Evolutionary conservation across 2,329 filamentous ascomycete species (phyloP), one percentile per base, ranked within the genome.

Genomic region (Aspergillus japonicus): DNA sequence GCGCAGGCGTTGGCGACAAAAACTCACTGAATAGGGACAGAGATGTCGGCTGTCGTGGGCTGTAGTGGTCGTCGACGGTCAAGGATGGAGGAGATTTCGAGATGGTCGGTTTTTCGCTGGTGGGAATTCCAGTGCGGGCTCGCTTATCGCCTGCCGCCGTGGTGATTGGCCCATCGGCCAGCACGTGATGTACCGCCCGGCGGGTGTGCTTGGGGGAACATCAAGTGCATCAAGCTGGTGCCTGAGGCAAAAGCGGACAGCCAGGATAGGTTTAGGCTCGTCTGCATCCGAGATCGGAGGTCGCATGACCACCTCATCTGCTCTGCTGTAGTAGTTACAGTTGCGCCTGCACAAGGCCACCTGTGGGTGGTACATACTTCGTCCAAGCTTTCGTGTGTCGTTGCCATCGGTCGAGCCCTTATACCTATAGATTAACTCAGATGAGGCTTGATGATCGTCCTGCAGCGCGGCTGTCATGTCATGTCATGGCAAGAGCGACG

Each of bases 31-130:
- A 69, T 66, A 70, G 65, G 64, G 68, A 66, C 62, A 62, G 58
- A 58, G 63, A 64, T 64, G 73, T 72, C 71, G 74, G 74, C 69
- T 71, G 73, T 69, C 64, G 71, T 74, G 72, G 71, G 72, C 68
- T 72, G 71, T 70, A 66, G 67, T 72, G 69, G 72, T 75, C 39
- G 39, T 44, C 73, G 71, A 71, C 66, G 64, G 68, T 66, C 64
- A 62, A 62, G 62, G 54, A 54, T 56, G 66, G 66, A 61, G 65
- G 60, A 64, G 64, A 68, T 66, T 69, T 68, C 65, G 60, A 56
- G 60, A 65, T 58, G 52, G 52, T 47, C 19, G 53, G 63, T 63
- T 72, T 71, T 74, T 69, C 66, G 64, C 63, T 64, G 62, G 58
- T 68, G 60, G 69, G 72, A 71, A 68, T 68, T 73, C 64, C 60